phyloP scores from a whole-genome alignment of 1,284 basidiomycete species.

The Irpex sp. region DNA sequence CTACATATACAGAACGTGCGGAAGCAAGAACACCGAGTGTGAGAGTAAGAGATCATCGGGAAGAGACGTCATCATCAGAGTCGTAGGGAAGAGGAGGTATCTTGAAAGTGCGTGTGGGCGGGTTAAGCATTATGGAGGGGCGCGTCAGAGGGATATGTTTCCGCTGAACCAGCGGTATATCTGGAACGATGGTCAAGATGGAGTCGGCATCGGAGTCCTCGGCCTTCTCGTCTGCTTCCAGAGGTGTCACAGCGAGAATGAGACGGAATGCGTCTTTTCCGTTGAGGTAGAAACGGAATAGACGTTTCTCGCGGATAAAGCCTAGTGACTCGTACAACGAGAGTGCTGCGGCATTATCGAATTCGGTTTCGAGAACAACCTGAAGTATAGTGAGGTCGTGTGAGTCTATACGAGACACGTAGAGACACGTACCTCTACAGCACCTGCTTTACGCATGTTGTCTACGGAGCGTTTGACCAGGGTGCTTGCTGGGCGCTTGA shows the following conservation, averaged over 20 bases:
- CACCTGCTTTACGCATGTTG: slow-evolving; percentile 76
- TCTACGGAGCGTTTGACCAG: slow-evolving; percentile 78
- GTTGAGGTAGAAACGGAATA: slow-evolving; percentile 95
- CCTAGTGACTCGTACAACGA: slow-evolving; percentile 89
- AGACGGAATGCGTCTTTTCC: slow-evolving; percentile 84
- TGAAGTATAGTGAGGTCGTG: slow-evolving; percentile 28
- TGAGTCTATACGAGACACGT: not conserved
- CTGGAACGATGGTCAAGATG: not conserved
- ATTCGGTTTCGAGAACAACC: slow-evolving; percentile 97
- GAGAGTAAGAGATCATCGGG: slow-evolving; percentile 14
- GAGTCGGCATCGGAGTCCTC: slow-evolving; percentile 7
- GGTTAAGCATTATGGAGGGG: not conserved
- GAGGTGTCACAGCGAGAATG: slow-evolving; percentile 53
- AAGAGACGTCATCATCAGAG: slow-evolving; percentile 25
- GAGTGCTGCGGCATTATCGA: slow-evolving; percentile 85
- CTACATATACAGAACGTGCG: not conserved
- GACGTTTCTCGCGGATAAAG: slow-evolving; percentile 93
- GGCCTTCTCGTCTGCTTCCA: slow-evolving; percentile 15
- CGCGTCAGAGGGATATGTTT: slow-evolving; percentile 1
- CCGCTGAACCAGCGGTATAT: not conserved
- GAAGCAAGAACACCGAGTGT: not conserved
- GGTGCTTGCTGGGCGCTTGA: slow-evolving; percentile 55
- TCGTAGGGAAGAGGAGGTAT: slow-evolving; percentile 22
- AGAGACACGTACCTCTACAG: slow-evolving; percentile 67
- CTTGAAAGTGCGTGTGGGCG: slow-evolving; percentile 21